phyloP scores from a whole-genome alignment of 108 stramenopile species.

The Aurantiochytrium sp. region DNA sequence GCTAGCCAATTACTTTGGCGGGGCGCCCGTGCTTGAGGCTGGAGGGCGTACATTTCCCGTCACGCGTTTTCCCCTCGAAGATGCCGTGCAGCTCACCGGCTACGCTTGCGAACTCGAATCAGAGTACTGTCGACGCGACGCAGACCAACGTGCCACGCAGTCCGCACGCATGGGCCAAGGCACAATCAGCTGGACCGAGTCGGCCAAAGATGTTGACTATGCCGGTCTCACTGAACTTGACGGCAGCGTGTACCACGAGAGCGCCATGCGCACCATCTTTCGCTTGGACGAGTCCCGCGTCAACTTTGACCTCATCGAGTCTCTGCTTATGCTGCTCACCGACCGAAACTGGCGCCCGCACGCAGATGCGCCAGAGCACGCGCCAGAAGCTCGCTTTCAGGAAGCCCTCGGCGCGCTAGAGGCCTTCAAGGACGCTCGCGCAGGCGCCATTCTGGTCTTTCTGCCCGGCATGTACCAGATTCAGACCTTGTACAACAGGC shows the following conservation, averaged over 20 bases:
- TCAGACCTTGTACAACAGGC: not conserved
- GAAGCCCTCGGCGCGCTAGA: not conserved
- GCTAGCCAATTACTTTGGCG: constrained; percentile 55
- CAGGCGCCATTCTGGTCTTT: constrained; percentile 78
- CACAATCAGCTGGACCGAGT: not conserved
- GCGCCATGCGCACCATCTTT: not conserved
- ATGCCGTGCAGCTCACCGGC: constrained; percentile 68
- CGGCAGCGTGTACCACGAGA: not conserved
- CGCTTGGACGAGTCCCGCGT: not conserved
- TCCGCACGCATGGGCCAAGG: not conserved
- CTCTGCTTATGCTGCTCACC: constrained; percentile 56
- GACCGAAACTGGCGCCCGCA: not conserved
- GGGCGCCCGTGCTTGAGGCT: constrained; percentile 61
- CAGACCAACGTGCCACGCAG: not conserved
- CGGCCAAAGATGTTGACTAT: not conserved
- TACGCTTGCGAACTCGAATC: constrained; percentile 71
- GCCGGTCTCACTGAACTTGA: not conserved
- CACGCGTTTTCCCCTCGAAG: constrained; percentile 63
- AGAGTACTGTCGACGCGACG: constrained; percentile 29
- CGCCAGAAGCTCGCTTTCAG: not conserved
- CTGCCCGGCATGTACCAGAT: constrained; percentile 86
- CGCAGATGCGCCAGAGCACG: too few species aligned
- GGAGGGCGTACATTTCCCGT: constrained; percentile 77
- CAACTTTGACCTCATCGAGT: constrained; percentile 58
- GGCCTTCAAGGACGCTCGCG: not conserved